Base-by-base conservation (phyloP, 441 rosid genomes). In the Flueggea neowawraea region DNA sequence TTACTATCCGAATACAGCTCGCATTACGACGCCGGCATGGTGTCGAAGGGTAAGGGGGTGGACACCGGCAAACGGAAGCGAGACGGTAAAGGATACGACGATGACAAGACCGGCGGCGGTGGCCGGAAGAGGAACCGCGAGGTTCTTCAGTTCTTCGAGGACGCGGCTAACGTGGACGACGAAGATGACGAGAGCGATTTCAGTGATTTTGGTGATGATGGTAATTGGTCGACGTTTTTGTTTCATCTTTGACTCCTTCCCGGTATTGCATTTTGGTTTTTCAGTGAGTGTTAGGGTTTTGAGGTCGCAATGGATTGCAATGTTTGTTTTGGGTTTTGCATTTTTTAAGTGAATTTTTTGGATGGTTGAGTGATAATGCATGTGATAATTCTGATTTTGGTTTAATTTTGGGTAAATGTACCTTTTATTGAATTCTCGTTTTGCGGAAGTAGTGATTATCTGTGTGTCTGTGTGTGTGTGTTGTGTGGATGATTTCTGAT, bases 61-160 rank as follows among this genome's bases (percentile, higher is more conserved):
- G 79, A 66, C 64, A 56, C 50, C 47, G 78, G 73, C n/a, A 81
- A 83, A 70, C 73, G 82, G 54, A 88, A 76, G 70, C 65, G 69
- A 22, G 28, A 2, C 28, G 41, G 41, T 36, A 36, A 36, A 36
- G 78, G 54, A 6, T 70, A 44, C 57, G 84, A 74, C 11, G 80
- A 75, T 6, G 88, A 78, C 60, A 79, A 74, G 65, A 62, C 82
- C 51, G 74, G 71, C 54, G 68, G 71, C 36, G 66, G 68, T 17
- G 69, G 57, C 31, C 84, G 79, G 73, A 82, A 79, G 69, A 83
- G 64, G 66, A 82, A 78, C 57, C 84, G 81, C 11, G 79, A 66
- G 28, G 86, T 89, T 50, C 88, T 89, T 63, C 89, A 82, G 81
- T 90, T 94, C 78, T 83, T 94, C 65, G 96, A 94, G 57, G 96